These are phyloP conservation scores for Termitomyces sp. DNA, from an alignment of 768 basidiomycete species.

Conservation along the genomic window DNA sequence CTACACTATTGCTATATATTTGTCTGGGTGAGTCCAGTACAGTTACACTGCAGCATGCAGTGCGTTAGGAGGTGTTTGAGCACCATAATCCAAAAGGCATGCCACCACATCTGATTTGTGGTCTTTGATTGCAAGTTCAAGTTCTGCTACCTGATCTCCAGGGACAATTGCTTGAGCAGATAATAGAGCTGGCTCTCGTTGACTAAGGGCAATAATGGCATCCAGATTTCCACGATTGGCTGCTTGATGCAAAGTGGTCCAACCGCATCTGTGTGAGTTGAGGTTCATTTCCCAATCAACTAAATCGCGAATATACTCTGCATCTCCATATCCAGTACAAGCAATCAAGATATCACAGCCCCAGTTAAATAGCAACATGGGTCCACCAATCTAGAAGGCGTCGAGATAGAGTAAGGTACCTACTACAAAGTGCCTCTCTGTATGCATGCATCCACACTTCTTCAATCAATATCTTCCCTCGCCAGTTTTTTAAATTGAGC, in stretches of 20 bases:
- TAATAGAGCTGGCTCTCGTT: background rate
- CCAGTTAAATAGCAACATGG: too few relatives aligned
- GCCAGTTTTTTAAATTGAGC: too few relatives aligned
- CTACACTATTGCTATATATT: background rate
- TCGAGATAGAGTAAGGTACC: too few relatives aligned
- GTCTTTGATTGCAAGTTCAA: background rate
- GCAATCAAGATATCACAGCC: background rate
- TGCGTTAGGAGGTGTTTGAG: background rate
- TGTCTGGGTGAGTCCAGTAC: background rate
- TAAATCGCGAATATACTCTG: background rate
- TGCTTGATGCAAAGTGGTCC: background rate
- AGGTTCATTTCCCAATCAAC: background rate
- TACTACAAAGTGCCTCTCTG: too few relatives aligned
- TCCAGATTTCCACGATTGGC: background rate
- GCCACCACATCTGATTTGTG: background rate
- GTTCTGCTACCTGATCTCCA: background rate
- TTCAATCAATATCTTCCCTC: too few relatives aligned
- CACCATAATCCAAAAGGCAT: background rate
- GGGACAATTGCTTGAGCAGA: background rate
- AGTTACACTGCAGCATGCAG: background rate
- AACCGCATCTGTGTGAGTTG: background rate
- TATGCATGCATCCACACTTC: too few relatives aligned
- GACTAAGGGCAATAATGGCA: background rate
- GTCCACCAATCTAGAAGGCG: too few relatives aligned
- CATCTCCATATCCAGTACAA: background rate